These are phyloP conservation scores for Rhodotorula sphaerocarpa DNA, from an alignment of 768 basidiomycete genomes.

Conservation along the genomic window DNA sequence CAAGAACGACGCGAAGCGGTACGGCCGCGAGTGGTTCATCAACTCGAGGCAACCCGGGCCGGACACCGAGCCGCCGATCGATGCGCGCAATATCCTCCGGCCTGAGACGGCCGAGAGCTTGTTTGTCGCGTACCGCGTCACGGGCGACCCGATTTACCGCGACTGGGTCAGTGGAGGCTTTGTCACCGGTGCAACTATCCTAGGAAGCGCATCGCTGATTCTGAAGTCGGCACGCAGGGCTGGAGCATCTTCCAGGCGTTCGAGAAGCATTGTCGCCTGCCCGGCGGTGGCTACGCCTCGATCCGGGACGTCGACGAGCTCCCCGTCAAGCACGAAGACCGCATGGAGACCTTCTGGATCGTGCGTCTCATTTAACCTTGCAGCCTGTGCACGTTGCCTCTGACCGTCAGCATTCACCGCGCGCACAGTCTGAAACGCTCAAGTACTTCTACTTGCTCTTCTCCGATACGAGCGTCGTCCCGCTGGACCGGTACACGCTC, in stretches of 20 bases:
- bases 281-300: slow-evolving; percentile 72
- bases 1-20: slow-evolving; percentile 40
- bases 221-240: slow-evolving; percentile 47
- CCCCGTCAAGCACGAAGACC: slow-evolving; percentile 63
- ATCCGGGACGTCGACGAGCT: slow-evolving; percentile 75
- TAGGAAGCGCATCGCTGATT: neutral
- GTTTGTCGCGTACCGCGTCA: slow-evolving; percentile 81
- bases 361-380: slow-evolving; percentile 47
- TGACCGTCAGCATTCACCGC: no score
- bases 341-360: slow-evolving; percentile 94
- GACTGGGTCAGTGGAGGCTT: slow-evolving; percentile 46
- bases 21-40: slow-evolving; percentile 45
- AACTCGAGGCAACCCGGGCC: slow-evolving; percentile 16
- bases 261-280: slow-evolving; percentile 60
- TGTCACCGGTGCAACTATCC: neutral
- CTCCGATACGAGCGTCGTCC: slow-evolving; percentile 61
- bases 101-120: slow-evolving; percentile 93
- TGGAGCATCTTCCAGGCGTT: slow-evolving; percentile 88
- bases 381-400: no score
- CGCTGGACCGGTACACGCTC: slow-evolving; percentile 71
- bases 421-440: slow-evolving; percentile 66
- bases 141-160: slow-evolving; percentile 72
- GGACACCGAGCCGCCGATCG: slow-evolving; percentile 48
- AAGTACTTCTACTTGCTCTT: slow-evolving; percentile 88
- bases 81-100: slow-evolving; percentile 86